Percentiles rank a stretch among this genome's conserved stretches.
Conservation (phyloP, 192 early-diverging fungal species). For the Coemansia asiatica region DNA sequence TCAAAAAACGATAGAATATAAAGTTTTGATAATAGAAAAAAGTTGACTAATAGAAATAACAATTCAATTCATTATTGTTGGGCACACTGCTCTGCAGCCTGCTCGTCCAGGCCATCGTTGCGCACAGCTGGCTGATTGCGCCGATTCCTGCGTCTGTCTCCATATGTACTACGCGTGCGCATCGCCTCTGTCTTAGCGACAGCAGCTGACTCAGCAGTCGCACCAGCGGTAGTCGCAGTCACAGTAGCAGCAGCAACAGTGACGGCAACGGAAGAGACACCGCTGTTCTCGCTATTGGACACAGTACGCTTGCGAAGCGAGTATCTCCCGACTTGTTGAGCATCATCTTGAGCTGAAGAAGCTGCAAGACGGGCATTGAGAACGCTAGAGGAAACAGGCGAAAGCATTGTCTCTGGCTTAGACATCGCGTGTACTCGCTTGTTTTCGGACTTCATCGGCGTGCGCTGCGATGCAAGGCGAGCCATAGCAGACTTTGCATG, state of each 20-base stretch:
- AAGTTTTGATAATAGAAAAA: neutral
- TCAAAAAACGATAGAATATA: neutral
- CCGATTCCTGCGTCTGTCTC: conserved; percentile 43
- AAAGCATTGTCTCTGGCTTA: conserved; percentile 15
- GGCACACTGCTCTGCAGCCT: conserved; percentile 49
- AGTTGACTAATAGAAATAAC: too few species aligned
- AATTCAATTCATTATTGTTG: conserved; percentile 28
- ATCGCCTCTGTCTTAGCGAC: conserved; percentile 14
- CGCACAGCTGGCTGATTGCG: conserved; percentile 41
- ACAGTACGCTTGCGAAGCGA: conserved; percentile 48
- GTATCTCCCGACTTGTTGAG: neutral
- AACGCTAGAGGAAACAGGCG: conserved; percentile 35
- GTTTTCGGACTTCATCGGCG: conserved; percentile 22
- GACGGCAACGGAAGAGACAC: neutral
- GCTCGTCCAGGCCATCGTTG: conserved; percentile 36
- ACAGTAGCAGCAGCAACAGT: neutral
- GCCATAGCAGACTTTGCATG: conserved; percentile 9
- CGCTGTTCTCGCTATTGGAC: conserved; percentile 3
- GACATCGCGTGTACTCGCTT: conserved; percentile 22
- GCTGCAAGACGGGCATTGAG: conserved; percentile 32
- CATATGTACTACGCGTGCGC: conserved; percentile 44
- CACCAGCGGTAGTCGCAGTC: neutral
- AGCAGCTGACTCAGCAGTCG: neutral
- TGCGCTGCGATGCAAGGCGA: conserved; percentile 29
- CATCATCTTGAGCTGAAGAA: conserved; percentile 7